A percentile compares a stretch with the other conserved stretches of the same genome.
phyloP scores from a whole-genome alignment of 805 yeast genomes.

The Yarrowia yakushimensis region DNA sequence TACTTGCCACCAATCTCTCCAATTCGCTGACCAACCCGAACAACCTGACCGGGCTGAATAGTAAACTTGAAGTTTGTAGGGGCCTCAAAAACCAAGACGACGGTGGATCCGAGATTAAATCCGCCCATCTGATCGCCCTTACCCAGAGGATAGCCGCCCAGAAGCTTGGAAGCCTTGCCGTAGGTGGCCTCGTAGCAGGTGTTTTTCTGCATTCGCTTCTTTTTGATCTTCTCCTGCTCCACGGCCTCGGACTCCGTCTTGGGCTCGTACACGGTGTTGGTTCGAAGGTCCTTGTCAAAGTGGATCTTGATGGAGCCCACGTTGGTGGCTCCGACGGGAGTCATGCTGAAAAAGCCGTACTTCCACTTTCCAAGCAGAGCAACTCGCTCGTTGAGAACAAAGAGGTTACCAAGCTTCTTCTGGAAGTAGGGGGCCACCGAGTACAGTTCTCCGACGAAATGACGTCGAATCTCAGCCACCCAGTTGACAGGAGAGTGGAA shows the following conservation, averaged over 20 bases:
- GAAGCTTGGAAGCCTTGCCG: constrained; percentile 64
- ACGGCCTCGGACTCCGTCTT: constrained; percentile 18
- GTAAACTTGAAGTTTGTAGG: constrained; percentile 74
- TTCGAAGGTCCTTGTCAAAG: constrained; percentile 84
- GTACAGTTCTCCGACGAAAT: constrained; percentile 91
- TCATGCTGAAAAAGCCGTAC: constrained; percentile 96
- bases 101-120: constrained; percentile 91
- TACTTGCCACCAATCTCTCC: constrained; percentile 16
- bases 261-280: constrained; percentile 61
- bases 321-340: constrained; percentile 98
- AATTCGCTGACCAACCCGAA: constrained; percentile 72
- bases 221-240: constrained; percentile 27
- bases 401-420: constrained; percentile 75
- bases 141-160: constrained; percentile 82
- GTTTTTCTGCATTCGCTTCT: constrained; percentile 55
- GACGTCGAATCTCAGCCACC: constrained; percentile 92
- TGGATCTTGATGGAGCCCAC: constrained; percentile 92
- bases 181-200: constrained; percentile 95
- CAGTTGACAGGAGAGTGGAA: constrained; percentile 95
- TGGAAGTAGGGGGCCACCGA: constrained; percentile 98
- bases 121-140: constrained; percentile 98
- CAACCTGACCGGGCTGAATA: constrained; percentile 67
- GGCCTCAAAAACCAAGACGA: constrained; percentile 95
- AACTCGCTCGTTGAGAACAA: constrained; percentile 90
- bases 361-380: constrained; percentile 95